phyloP scores from a whole-genome alignment of 139 green algal species.

The Tetraselmis chui region DNA sequence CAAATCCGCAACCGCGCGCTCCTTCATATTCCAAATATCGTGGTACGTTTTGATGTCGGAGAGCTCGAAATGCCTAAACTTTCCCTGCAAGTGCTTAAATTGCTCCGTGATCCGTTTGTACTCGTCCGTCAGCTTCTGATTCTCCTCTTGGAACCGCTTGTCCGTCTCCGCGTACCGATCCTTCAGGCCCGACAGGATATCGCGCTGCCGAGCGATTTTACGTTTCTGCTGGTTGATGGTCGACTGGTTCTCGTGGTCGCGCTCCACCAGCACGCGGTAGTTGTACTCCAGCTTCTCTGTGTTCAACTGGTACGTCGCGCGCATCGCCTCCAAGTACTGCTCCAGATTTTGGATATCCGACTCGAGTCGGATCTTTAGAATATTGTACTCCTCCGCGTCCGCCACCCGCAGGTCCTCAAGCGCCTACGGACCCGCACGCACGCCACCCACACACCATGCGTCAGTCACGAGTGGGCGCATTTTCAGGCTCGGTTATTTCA shows the following conservation, averaged over 20 bases:
- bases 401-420: conserved; percentile 42
- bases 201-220: conserved; percentile 66
- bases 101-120: conserved; percentile 79
- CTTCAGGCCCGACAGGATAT: conserved; percentile 66
- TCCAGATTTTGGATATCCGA: conserved; percentile 77
- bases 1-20: conserved; percentile 44
- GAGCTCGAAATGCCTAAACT: conserved; percentile 67
- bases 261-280: conserved; percentile 71
- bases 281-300: conserved; percentile 91
- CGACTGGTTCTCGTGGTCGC: conserved; percentile 34
- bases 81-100: conserved; percentile 79
- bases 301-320: conserved; percentile 81
- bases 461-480: no score
- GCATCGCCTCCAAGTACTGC: conserved; percentile 76
- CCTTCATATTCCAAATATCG: conserved; percentile 56
- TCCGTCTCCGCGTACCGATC: conserved; percentile 36
- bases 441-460: no score
- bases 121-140: conserved; percentile 72
- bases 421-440: no score
- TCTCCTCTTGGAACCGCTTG: conserved; percentile 57
- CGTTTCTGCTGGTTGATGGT: conserved; percentile 81
- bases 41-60: conserved; percentile 46
- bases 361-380: conserved; percentile 78
- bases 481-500: conserved; percentile 10
- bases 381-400: conserved; percentile 76